These are phyloP conservation scores for Cryptosporidium viatorum DNA, from an alignment of 169 alveolate genomes.

Conservation along the genomic window DNA sequence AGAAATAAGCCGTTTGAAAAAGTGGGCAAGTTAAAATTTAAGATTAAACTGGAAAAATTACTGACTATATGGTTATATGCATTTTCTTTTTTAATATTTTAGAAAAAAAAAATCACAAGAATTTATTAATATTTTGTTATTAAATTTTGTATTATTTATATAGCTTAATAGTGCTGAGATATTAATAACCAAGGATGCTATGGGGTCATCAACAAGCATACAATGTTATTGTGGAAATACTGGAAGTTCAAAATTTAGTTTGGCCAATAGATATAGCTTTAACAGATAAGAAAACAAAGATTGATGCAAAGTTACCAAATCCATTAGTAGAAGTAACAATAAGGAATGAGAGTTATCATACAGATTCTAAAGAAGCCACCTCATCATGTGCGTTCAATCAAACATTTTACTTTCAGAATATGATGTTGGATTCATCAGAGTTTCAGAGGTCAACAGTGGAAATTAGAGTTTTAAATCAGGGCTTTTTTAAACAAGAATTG, in stretches of 20 bases:
- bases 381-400: slow-evolving; percentile 75
- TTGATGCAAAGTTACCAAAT: slow-evolving; percentile 74
- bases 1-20: background rate
- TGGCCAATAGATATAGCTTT: slow-evolving; percentile 75
- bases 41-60: background rate
- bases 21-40: background rate
- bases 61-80: background rate
- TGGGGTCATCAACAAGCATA: slow-evolving; percentile 78
- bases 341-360: slow-evolving; percentile 29
- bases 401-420: slow-evolving; percentile 67
- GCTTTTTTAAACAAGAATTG: slow-evolving; percentile 66
- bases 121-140: background rate
- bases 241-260: slow-evolving; percentile 70
- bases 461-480: slow-evolving; percentile 56
- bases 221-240: slow-evolving; percentile 70
- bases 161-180: background rate
- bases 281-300: slow-evolving; percentile 26
- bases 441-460: slow-evolving; percentile 71
- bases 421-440: slow-evolving; percentile 40
- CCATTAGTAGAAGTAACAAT: slow-evolving; percentile 76
- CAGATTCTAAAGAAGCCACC: slow-evolving; percentile 70
- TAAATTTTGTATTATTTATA: background rate
- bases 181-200: slow-evolving; percentile 18
- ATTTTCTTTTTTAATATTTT: too few species aligned
- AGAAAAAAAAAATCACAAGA: background rate